Conservation (phyloP, 441 rosid species). For the Erysimum cheiri region DNA sequence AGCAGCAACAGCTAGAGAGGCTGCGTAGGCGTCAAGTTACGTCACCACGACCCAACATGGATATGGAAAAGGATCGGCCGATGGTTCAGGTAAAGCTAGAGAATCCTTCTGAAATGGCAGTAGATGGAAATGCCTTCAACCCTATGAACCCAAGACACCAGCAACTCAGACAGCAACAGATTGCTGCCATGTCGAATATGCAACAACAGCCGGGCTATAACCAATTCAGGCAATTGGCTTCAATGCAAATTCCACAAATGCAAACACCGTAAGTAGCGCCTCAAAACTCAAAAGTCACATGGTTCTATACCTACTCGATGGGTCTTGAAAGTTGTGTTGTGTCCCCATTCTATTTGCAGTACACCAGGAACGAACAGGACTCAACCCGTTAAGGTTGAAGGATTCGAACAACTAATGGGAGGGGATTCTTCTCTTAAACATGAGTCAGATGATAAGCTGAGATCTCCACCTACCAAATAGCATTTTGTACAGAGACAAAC, state of each 20-base stretch:
- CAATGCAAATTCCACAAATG: constrained; percentile 75
- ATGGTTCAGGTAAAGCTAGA: constrained; percentile 81
- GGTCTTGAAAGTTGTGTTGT: constrained; percentile 31
- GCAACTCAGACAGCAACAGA: constrained; percentile 64
- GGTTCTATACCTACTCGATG: constrained; percentile 3
- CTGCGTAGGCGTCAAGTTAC: constrained; percentile 64
- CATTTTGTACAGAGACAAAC: constrained; percentile 23
- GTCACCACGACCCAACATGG: constrained; percentile 63
- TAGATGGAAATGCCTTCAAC: constrained; percentile 65
- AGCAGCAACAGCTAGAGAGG: constrained; percentile 67
- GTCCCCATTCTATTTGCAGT: constrained; percentile 52
- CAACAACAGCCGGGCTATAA: constrained; percentile 58
- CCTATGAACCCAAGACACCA: constrained; percentile 60
- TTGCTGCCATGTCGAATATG: constrained; percentile 65
- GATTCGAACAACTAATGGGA: constrained; percentile 92
- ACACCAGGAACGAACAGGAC: constrained; percentile 71
- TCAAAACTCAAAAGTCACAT: constrained; percentile 24
- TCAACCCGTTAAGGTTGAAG: constrained; percentile 91
- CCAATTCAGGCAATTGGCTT: constrained; percentile 72
- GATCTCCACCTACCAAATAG: constrained; percentile 76
- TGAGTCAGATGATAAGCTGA: constrained; percentile 78
- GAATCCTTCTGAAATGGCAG: constrained; percentile 65
- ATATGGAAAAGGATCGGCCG: constrained; percentile 74
- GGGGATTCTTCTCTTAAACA: constrained; percentile 80
- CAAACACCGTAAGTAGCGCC: constrained; percentile 72